Base-by-base conservation (phyloP, 1,284 basidiomycete species). In the Cutaneotrichosporon sp. region DNA sequence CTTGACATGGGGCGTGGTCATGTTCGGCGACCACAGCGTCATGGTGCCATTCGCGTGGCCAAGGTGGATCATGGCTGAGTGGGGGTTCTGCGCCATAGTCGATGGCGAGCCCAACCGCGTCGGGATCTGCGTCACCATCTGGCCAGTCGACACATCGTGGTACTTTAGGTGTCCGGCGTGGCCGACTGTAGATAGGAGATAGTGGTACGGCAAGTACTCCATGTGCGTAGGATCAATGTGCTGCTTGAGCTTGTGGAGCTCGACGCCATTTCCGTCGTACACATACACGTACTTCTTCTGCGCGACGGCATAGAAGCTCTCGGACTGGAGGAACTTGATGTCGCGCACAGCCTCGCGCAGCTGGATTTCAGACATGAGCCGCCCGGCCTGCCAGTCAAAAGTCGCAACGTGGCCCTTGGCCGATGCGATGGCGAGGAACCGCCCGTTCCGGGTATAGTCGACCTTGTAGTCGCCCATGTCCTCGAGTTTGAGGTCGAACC, bases 251-350 rank as follows among this genome's bases (percentile, higher is more conserved):
- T 75, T 75, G 57, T 98, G 94, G 24, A 99, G 76, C 74, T 98
- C 96, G 22, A 96, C 86, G 16, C 96, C 94, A 61, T 91, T 84
- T 42, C 85, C 82, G 75, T 98, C 96, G 68, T 98, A 97, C 54
- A 98, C 92, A 76, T 89, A 98, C 17, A 88, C 88, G 68, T 96
- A 91, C 79, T 93, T 90, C 74, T 91, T 90, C 75, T 98, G 94
- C 0, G 94, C 94, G 12, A 96, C 92, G 3, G 94, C 96, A 67
- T 88, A 92, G 76, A 87, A 90, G 1, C 86, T 85, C 51, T 94
- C 87, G 65, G 93, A 90, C 69, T 97, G 93, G 10, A 99, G 77
- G 72, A 93, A 98, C 85, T 88, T 90, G 72, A 97, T 87, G 71
- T 97, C 93, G 60, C 91, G 64, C 63, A 81, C 87, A 80, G 89